These are phyloP conservation scores for Aspergillus ochraceus DNA, from an alignment of 2,329 filamentous ascomycete species.

Conservation along the genomic window DNA sequence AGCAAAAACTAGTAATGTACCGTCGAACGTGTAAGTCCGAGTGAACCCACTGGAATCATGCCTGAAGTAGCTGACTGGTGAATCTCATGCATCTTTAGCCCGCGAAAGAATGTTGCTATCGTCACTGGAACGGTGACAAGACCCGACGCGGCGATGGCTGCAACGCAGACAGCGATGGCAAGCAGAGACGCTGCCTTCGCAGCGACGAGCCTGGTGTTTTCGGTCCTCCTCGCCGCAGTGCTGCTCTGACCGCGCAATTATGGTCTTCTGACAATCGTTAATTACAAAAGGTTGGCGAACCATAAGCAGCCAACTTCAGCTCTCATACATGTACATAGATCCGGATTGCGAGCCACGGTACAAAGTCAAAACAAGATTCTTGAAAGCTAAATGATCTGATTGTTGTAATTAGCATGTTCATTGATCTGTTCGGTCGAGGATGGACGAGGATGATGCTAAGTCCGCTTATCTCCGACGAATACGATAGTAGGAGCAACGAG, in stretches of 20 bases:
- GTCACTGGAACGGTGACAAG: slow-evolving; percentile 10
- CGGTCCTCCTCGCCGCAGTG: not conserved
- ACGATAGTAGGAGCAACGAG: not conserved
- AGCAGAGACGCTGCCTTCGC: not conserved
- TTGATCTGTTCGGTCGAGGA: too few relatives aligned
- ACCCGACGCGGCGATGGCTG: slow-evolving; percentile 3
- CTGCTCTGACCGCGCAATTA: not conserved
- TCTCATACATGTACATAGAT: too few relatives aligned
- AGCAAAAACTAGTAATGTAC: not conserved
- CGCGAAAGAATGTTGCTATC: slow-evolving; percentile 4
- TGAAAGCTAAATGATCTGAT: too few relatives aligned
- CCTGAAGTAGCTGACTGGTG: not conserved
- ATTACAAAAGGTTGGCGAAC: too few relatives aligned
- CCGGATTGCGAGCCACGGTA: too few relatives aligned
- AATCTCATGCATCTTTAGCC: not conserved
- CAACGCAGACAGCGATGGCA: slow-evolving; percentile 8
- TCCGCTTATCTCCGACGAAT: not conserved
- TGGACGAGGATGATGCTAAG: too few relatives aligned
- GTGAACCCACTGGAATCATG: not conserved
- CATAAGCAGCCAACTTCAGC: too few relatives aligned
- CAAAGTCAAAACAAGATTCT: too few relatives aligned
- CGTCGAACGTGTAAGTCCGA: not conserved
- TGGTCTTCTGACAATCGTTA: too few relatives aligned
- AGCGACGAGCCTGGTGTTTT: not conserved
- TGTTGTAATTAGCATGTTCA: too few relatives aligned